Base-by-base conservation (phyloP, 129 eudicot species). In the Rutidosis leptorrhynchoides region DNA sequence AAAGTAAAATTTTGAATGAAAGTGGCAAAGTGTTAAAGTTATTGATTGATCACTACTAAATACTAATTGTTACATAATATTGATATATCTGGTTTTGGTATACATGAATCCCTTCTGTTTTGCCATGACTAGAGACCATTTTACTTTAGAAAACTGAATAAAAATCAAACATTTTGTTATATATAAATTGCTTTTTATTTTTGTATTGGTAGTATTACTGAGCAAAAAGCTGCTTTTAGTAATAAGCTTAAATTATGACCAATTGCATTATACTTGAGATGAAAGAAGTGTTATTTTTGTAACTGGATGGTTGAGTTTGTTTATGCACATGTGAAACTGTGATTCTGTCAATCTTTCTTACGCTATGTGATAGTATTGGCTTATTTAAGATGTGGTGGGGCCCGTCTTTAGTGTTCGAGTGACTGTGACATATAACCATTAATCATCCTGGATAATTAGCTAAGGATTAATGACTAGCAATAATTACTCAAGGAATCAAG, bases 371-470 rank as follows among this genome's bases (percentile, higher is more conserved):
- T 37, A 37, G 5, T 9, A 48, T 1, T 10, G 5, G 6, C 30
- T 4, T 21, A 52, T 53, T 49, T 6, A 68, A 68, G 64, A 12
- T n/a, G 64, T 32, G 40, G 64, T 32, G 40, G 55, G 52, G 54
- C 5, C 10, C 17, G 42, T 56, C 40, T 30, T 67, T n/a, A 68
- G 16, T 52, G 73, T 24, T 56, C 3, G 21, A 25, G 0, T 53
- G 73, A 54, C 37, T 11, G 48, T 68, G 73, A 20, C 62, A 16
- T n/a, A 21, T 3, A 21, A 9, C 30, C 7, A 2, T 67, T 67
- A 52, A 30, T 5, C 12, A 15, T 48, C 43, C 71, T 30, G 52
- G 48, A 20, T 67, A 67, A n/a, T n/a, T n/a, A n/a, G n/a, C n/a
- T n/a, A n/a, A n/a, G n/a, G n/a, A n/a, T n/a, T n/a, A n/a, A n/a